Evolutionary conservation across 73 alveolate genomes (phyloP).

Genomic region (Paramecium sexaurelia): DNA sequence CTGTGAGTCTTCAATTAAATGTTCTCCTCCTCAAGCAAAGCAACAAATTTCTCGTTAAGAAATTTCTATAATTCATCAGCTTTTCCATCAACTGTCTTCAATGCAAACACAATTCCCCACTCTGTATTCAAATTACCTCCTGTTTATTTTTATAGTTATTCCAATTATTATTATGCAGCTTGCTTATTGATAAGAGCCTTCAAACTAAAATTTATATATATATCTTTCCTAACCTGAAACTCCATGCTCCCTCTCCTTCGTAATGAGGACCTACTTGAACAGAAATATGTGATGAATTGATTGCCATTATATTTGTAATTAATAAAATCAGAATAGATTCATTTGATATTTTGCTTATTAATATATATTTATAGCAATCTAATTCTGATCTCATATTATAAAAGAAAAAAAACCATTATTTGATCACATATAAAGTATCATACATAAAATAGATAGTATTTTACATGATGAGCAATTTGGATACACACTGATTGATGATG

Average conservation of each 20-base stretch:
- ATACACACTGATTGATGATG: neutral
- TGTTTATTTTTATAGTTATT: neutral
- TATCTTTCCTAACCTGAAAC: neutral
- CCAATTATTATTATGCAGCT: constrained; percentile 18
- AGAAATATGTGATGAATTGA: constrained; percentile 3
- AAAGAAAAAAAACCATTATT: neutral
- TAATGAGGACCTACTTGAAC: constrained; percentile 36
- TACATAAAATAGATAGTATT: neutral
- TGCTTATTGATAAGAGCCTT: neutral
- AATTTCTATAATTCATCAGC: neutral
- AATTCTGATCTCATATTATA: neutral
- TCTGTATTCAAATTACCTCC: neutral
- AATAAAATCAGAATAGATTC: neutral
- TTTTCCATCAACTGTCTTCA: neutral
- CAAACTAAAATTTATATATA: neutral
- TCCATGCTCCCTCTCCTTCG: neutral
- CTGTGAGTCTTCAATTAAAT: neutral
- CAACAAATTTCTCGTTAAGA: neutral
- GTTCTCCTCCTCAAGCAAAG: neutral
- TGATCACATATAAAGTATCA: neutral
- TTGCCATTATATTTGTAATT: neutral
- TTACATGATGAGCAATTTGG: neutral
- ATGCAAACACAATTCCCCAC: neutral
- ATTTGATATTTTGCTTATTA: neutral
- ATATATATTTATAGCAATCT: neutral